Evolutionary conservation across 805 yeast species (phyloP).

Genomic region (Debaryomyces tyrocola): DNA sequence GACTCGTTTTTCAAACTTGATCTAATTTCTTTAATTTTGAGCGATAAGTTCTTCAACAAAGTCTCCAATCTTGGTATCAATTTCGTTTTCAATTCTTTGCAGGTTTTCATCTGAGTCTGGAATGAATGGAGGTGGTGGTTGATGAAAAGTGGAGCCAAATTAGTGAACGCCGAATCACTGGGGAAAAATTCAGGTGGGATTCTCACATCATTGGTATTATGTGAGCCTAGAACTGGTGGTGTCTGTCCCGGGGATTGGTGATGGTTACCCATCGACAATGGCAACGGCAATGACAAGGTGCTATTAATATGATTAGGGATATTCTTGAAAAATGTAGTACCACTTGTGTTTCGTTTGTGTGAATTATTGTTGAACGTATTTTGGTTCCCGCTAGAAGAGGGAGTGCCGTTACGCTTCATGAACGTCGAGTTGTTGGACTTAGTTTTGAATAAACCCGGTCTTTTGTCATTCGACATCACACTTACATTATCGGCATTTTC

Average conservation of each 20-base stretch:
- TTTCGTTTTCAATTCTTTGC: conserved; percentile 31
- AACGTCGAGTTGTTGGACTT: conserved; percentile 18
- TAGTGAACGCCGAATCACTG: conserved; percentile 20
- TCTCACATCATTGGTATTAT: conserved; percentile 14
- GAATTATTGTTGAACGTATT: conserved; percentile 4
- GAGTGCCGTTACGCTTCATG: conserved; percentile 5
- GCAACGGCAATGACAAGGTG: background rate
- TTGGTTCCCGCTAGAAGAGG: conserved; percentile 2
- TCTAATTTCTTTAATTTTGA: conserved; percentile 43
- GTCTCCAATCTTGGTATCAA: conserved; percentile 38
- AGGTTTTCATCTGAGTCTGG: conserved; percentile 25
- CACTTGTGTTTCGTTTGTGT: conserved; percentile 11
- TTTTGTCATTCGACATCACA: conserved; percentile 9
- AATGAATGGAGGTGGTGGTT: conserved; percentile 34
- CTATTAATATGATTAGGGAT: background rate
- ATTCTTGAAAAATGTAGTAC: conserved; percentile 1
- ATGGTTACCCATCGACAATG: conserved; percentile 1
- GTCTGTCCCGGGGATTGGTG: background rate
- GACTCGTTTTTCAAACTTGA: conserved; percentile 40
- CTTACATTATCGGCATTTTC: conserved; percentile 1
- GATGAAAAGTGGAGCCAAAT: conserved; percentile 31
- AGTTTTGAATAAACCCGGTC: conserved; percentile 25
- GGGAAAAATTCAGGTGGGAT: conserved; percentile 21
- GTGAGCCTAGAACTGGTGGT: conserved; percentile 3
- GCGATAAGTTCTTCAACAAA: conserved; percentile 31